Evolutionary conservation across 306 rosid genomes (phyloP), one percentile per base, ranked within the genome.

Genomic region (Trifolium dubium): DNA sequence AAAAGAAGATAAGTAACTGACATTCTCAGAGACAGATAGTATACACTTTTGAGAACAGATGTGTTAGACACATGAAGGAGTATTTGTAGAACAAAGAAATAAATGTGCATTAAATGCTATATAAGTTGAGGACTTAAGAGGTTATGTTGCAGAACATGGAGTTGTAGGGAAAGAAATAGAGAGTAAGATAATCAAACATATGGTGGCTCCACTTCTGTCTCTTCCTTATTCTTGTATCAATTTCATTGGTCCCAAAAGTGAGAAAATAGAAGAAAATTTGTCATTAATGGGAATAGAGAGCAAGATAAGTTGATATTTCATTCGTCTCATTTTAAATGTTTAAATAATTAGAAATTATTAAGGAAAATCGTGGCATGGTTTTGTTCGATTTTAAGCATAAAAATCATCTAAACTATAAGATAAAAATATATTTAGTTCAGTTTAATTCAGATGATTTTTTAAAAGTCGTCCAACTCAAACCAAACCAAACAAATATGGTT

Each of bases 121-220:
- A 59, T 77, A 75, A 73, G 56, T 55, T 49, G 61, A 49, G 37
- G 71, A 79, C n/a, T 41, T 60, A 62, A 72, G 82, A 74, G 80
- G 71, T 18, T 71, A 7, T 71, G 18, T 73, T 69, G 79, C 29
- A 64, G 89, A 90, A 88, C 88, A 79, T 80, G 92, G 82, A 74
- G 74, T 3, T 73, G 84, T 74, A 77, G 76, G 89, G 81, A 41
- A 43, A 41, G 43, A 71, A 37, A 73, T 84, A 63, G 40, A 79
- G 80, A 30, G 71, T 63, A 65, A 66, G 67, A 67, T 73, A 78
- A 71, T 55, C 72, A 80, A 73, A 73, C 75, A 78, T 44, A 59
- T 69, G 75, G 75, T 83, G 71, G 71, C 71, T 54, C 58, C 64
- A 69, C 67, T 23, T 32, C 9, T 78, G 75, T 73, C 84, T 67